A percentile compares a stretch with the other conserved stretches of the same genome.
phyloP scores from a whole-genome alignment of 805 yeast species.

The Metschnikowia cubensis region DNA sequence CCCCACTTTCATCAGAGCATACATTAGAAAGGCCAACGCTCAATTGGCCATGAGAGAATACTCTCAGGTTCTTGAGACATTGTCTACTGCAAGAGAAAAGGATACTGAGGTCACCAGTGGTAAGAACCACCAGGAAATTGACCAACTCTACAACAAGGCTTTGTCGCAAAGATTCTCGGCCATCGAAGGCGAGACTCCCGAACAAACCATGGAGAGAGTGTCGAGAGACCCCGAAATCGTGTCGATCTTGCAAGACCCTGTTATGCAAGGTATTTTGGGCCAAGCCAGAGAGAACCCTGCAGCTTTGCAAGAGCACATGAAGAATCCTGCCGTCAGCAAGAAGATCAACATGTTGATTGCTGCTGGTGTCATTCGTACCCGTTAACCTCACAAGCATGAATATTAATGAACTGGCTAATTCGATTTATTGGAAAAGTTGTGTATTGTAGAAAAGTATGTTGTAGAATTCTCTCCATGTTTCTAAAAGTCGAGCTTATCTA shows the following conservation, averaged over 20 bases:
- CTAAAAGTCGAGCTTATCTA: no score
- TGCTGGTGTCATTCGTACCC: constrained; percentile 93
- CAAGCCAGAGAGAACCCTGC: constrained; percentile 96
- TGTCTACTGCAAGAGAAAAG: constrained; percentile 70
- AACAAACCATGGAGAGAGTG: constrained; percentile 88
- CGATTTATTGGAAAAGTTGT: background rate
- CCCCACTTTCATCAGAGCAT: constrained; percentile 88
- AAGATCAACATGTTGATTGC: constrained; percentile 88
- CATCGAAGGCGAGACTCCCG: constrained; percentile 85
- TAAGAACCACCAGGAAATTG: constrained; percentile 68
- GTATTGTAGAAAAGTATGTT: no score
- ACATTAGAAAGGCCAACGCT: constrained; percentile 94
- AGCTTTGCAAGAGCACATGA: constrained; percentile 96
- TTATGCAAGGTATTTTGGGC: constrained; percentile 89
- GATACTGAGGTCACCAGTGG: constrained; percentile 61
- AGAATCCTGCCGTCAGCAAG: constrained; percentile 85
- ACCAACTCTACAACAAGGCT: constrained; percentile 75
- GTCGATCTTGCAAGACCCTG: constrained; percentile 85
- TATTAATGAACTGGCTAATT: background rate
- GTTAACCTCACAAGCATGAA: constrained; percentile 33
- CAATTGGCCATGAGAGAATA: constrained; percentile 87
- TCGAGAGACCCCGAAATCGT: constrained; percentile 93
- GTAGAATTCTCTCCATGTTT: no score
- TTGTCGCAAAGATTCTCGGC: constrained; percentile 74
- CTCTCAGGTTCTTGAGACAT: constrained; percentile 74